These are phyloP conservation scores for Neospermospora avenae DNA, from an alignment of 2,329 filamentous ascomycete genomes.

Conservation along the genomic window DNA sequence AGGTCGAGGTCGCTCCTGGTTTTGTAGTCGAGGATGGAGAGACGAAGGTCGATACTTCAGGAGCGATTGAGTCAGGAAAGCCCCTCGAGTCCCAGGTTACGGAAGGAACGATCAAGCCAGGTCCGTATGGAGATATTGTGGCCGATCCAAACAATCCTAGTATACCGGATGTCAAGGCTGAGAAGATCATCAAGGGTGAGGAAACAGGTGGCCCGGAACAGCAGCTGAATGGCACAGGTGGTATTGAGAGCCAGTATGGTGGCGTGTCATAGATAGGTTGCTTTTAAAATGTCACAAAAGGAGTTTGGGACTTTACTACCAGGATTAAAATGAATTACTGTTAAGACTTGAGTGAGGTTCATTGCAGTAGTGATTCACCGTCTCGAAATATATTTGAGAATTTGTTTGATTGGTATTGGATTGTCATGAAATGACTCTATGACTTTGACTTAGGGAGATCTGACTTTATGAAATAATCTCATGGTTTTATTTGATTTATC, in stretches of 20 bases:
- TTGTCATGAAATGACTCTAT: too few relatives aligned
- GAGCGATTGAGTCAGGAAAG: conserved; percentile 23
- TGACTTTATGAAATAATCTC: too few relatives aligned
- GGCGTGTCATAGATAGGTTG: conserved; percentile 15
- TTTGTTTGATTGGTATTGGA: too few relatives aligned
- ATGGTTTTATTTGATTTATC: too few relatives aligned
- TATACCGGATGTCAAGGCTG: conserved; percentile 24
- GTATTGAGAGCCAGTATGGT: conserved; percentile 23
- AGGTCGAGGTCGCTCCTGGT: conserved; percentile 11
- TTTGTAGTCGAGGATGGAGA: conserved; percentile 26
- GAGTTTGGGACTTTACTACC: too few relatives aligned
- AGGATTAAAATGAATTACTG: too few relatives aligned
- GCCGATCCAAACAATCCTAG: conserved; percentile 15
- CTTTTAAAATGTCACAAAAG: neutral
- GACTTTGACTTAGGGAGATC: too few relatives aligned
- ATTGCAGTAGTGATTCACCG: too few relatives aligned
- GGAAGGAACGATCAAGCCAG: conserved; percentile 24
- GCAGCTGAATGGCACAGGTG: conserved; percentile 23
- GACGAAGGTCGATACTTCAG: conserved; percentile 24
- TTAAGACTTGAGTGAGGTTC: too few relatives aligned
- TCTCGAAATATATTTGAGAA: too few relatives aligned
- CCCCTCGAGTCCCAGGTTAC: conserved; percentile 14
- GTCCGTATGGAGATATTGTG: conserved; percentile 26
- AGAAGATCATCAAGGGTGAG: conserved; percentile 27
- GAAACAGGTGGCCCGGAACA: conserved; percentile 20